Conservation (phyloP, 176 grass and related monocot species). For the Ensete glaucum region DNA sequence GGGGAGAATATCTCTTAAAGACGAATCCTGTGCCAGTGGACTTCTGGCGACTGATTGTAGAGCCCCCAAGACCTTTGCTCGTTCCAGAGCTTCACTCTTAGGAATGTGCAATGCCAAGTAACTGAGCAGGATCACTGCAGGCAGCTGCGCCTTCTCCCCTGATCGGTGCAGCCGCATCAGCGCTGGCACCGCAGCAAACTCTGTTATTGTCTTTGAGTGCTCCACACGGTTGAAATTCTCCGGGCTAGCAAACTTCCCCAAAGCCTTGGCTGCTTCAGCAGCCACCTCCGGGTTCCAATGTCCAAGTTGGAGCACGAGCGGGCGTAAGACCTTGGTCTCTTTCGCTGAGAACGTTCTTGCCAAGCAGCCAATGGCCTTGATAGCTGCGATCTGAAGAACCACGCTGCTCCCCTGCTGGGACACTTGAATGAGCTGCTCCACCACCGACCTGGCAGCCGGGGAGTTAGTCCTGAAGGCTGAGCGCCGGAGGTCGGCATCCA, state of each 20-base stretch:
- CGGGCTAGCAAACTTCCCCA: conserved; percentile 12
- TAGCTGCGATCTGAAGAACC: conserved; percentile 4
- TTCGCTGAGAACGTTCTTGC: neutral
- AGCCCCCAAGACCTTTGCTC: conserved; percentile 3
- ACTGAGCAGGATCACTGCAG: conserved; percentile 13
- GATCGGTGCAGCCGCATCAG: conserved; percentile 16
- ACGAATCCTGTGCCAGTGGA: conserved; percentile 8
- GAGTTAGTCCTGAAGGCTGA: conserved; percentile 22
- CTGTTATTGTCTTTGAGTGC: conserved; percentile 11
- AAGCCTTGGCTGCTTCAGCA: neutral
- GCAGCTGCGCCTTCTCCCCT: conserved; percentile 12
- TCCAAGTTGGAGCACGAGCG: conserved; percentile 1
- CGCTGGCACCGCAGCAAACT: neutral
- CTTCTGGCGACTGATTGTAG: neutral
- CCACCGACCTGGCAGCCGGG: conserved; percentile 11
- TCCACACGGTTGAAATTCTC: conserved; percentile 8
- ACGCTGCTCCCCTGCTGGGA: neutral
- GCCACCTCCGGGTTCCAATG: conserved; percentile 13
- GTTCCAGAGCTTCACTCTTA: conserved; percentile 18
- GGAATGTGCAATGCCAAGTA: conserved; percentile 16
- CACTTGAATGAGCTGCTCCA: conserved; percentile 13
- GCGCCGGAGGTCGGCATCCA: conserved; percentile 18
- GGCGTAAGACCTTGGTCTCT: conserved; percentile 5
- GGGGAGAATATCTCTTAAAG: conserved; percentile 9
- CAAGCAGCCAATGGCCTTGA: conserved; percentile 7